Evolutionary conservation across 352 stramenopile genomes (phyloP), one percentile per base, ranked within the genome.

Genomic region (Globisporangium emineosum): DNA sequence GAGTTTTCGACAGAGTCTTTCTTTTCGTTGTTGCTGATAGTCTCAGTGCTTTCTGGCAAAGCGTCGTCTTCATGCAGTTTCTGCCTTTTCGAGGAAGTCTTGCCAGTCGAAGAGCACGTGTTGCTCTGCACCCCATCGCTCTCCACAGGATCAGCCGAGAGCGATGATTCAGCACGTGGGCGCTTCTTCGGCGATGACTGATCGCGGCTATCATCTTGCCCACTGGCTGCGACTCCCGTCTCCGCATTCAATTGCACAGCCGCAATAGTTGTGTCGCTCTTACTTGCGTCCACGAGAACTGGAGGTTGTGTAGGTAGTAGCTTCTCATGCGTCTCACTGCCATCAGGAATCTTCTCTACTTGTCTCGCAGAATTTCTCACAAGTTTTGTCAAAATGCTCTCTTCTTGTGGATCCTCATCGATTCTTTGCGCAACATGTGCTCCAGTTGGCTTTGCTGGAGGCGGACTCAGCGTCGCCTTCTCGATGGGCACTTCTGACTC

Each of bases 401-500:
- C n/a, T n/a, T n/a, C 10, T 17, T 19, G 10, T 17, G 12, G 35
- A 42, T 42, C 10, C 12, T 15, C 35, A 12, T 4, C 35, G 60
- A 2, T 13, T 49, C n/a, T 56, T 53, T 50, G 47, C 35, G 17
- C 10, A 42, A 7, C 19, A 25, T 19, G 2, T 19, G 3, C 6
- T 19, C 35, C 35, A 42, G 29, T 57, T 21, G 30, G 17, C 3
- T 42, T 57, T 7, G 6, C 3, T 15, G 7, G 12, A 5, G 19
- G 47, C 27, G 27, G 13, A 8, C 23, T 62, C 13, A 2, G 3
- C 13, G 19, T 19, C 7, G 52, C 37, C n/a, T 21, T n/a, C 6
- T 54, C 53, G 19, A 27, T 40, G 2, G 33, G 47, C 23, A 8
- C 40, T 50, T 64, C 66, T 4, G 17, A 10, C 40, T 68, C 60